Conservation (phyloP, 331 rosid genomes). For the Malus hybrid region DNA sequence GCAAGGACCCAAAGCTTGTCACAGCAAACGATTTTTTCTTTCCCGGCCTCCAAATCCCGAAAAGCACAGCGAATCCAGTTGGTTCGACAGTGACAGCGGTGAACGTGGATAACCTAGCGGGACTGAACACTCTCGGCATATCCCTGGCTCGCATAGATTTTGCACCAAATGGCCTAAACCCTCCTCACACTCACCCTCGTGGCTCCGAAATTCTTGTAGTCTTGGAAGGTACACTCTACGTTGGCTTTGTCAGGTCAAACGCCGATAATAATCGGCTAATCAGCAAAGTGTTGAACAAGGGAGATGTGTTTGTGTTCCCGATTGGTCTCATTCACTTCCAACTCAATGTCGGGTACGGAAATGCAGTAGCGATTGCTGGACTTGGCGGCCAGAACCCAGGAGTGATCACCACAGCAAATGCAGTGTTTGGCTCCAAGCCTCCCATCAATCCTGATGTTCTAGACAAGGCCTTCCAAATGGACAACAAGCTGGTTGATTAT, state of each 20-base stretch:
- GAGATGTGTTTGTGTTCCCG: constrained; percentile 13
- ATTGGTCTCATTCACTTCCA: constrained; percentile 34
- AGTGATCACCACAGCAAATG: constrained; percentile 24
- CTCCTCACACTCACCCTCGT: constrained; percentile 17
- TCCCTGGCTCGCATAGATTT: constrained; percentile 22
- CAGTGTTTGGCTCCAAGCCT: constrained; percentile 40
- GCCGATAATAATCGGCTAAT: constrained; percentile 10
- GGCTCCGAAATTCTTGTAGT: constrained; percentile 34
- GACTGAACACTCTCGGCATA: constrained; percentile 38
- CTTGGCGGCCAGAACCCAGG: constrained; percentile 7
- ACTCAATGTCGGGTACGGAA: constrained; percentile 15
- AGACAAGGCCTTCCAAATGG: constrained; percentile 33
- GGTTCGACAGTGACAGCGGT: constrained; percentile 22
- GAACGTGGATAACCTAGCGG: constrained; percentile 5
- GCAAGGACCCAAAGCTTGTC: constrained; percentile 31
- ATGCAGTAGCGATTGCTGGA: constrained; percentile 21
- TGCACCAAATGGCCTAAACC: constrained; percentile 13
- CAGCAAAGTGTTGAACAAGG: constrained; percentile 23
- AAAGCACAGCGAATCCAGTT: constrained; percentile 15
- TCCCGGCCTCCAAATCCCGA: constrained; percentile 7
- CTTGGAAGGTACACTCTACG: constrained; percentile 12
- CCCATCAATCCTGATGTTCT: constrained; percentile 25
- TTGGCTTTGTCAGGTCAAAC: constrained; percentile 6
- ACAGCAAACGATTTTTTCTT: constrained; percentile 26
- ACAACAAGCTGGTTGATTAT: constrained; percentile 3